phyloP scores from a whole-genome alignment of 176 grass and related monocot species.

The Stipa capillata region DNA sequence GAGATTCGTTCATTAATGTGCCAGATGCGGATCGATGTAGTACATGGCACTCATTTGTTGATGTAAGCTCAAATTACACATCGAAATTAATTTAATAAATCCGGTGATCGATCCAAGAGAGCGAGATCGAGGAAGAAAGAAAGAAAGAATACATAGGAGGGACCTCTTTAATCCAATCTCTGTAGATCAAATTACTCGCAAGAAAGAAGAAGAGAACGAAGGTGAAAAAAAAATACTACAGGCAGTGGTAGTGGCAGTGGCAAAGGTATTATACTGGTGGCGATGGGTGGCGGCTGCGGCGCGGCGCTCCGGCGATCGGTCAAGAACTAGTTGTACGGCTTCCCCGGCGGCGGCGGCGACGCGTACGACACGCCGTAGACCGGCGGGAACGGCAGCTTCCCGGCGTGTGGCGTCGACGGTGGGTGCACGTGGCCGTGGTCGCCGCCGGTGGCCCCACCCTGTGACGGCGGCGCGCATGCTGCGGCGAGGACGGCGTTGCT shows the following conservation, averaged over 20 bases:
- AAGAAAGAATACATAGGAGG: conserved; percentile 36
- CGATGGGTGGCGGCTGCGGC: not conserved
- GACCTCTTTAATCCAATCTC: conserved; percentile 31
- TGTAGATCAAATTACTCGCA: conserved; percentile 8
- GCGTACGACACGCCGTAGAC: conserved; percentile 61
- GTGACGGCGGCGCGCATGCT: conserved; percentile 43
- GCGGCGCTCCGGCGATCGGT: not conserved
- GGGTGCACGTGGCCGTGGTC: not conserved
- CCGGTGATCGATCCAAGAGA: not conserved
- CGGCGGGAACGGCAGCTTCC: conserved; percentile 46
- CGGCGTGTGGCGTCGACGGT: not conserved
- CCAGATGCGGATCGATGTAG: not conserved
- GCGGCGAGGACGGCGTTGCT: too few species aligned
- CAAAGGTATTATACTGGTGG: conserved; percentile 36
- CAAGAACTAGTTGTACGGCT: conserved; percentile 38
- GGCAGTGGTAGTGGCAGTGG: not conserved
- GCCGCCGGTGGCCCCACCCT: not conserved
- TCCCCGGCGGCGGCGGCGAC: conserved; percentile 51
- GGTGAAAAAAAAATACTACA: conserved; percentile 19
- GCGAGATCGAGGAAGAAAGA: not conserved
- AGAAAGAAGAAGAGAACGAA: not conserved
- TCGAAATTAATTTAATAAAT: conserved; percentile 18
- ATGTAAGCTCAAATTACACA: not conserved
- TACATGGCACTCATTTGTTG: not conserved
- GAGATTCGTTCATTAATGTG: not conserved